Base-by-base conservation (phyloP, 805 yeast genomes). In the Zygotorulaspora sp. region DNA sequence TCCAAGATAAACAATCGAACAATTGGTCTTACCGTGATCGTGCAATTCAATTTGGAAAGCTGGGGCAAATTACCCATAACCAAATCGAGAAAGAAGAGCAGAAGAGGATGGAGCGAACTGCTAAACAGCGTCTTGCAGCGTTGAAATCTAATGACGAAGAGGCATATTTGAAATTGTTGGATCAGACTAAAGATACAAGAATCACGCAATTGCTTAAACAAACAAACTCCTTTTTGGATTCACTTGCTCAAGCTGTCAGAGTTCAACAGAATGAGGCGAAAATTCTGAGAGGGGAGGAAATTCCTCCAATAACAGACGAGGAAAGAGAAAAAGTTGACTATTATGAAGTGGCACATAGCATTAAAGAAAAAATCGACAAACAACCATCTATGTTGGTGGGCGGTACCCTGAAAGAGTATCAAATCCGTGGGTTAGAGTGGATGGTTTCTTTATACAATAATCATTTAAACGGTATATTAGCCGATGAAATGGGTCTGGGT, bases 401-500 rank as follows among this genome's bases (percentile, higher is more conserved):
- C 44, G 95, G 95, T 51, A 70, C 72, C 24, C 67, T 84, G 55
- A 84, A 84, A 57, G 94, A 84, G 52, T 84, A 84, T 58, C 95
- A 92, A 65, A 22, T 92, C 33, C 83, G 83, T 59, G 99, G 99
- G 57, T 70, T 92, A 40, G 96, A 92, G 59, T 92, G 99, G 99
- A 92, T 92, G 98, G 95, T 92, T 3, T 92, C 98, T 0, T 66
- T 92, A 42, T 92, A 75, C 67, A 92, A 92, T 60, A 92, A 92
- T 64, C 95, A 87, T 61, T 72, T 92, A 54, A 92, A 92, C 59
- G 99, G 99, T 70, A 92, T 92, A 48, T 66, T 92, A 41, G 99
- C 99, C 1, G 99, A 92, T 69, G 99, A 92, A 65, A 92, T 92
- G 99, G 99, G 99, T 47, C 71, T 92, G 45, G 99, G 99, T 62